phyloP scores from a whole-genome alignment of 2,329 filamentous ascomycete genomes.

The Cadophora sp. region DNA sequence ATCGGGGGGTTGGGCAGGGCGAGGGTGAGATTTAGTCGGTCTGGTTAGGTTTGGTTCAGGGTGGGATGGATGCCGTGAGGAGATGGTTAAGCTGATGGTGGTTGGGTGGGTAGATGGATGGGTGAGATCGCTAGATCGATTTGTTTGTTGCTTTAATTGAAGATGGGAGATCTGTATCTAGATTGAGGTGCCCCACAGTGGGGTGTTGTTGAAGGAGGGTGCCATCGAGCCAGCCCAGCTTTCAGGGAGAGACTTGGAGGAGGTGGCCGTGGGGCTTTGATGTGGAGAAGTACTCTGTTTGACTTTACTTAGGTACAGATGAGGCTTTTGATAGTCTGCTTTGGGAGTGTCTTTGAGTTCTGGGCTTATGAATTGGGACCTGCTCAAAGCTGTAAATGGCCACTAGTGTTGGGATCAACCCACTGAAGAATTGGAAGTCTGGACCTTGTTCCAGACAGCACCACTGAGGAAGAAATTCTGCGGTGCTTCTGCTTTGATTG shows the following conservation, averaged over 20 bases:
- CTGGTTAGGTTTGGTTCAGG: background rate
- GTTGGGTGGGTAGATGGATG: background rate
- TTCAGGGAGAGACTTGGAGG: background rate
- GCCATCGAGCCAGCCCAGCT: background rate
- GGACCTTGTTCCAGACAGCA: background rate
- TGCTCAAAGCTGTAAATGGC: background rate
- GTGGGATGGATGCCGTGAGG: background rate
- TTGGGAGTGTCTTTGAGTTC: background rate
- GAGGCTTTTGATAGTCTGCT: background rate
- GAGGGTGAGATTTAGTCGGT: no score
- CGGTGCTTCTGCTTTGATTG: background rate
- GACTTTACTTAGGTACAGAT: no score
- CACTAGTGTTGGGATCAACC: no score
- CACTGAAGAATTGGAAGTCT: background rate
- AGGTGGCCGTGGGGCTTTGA: background rate
- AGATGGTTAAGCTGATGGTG: background rate
- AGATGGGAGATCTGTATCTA: conserved; percentile 9
- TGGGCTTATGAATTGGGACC: background rate
- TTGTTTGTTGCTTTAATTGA: background rate
- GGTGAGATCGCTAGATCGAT: conserved; percentile 3
- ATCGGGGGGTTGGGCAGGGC: background rate
- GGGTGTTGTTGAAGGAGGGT: background rate
- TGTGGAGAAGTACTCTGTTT: conserved; percentile 3
- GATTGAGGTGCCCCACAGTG: conserved; percentile 13
- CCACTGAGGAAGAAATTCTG: background rate